Conservation (phyloP, 2,329 filamentous ascomycete species). For the Fusarium fujikuroi region DNA sequence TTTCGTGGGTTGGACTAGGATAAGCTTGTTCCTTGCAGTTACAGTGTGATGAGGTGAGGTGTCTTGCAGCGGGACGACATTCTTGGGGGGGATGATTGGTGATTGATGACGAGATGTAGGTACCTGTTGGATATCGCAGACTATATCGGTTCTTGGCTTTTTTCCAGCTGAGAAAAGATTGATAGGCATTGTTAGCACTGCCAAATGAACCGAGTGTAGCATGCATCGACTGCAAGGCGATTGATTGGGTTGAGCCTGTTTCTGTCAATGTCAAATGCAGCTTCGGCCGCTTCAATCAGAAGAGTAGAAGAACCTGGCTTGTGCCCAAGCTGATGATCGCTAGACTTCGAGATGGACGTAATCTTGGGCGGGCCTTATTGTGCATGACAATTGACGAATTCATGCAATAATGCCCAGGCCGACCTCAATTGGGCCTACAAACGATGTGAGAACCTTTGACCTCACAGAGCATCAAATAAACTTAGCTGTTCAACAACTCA, state of each 20-base stretch:
- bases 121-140: background rate
- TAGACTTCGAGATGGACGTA: fast-evolving
- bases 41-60: background rate
- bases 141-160: background rate
- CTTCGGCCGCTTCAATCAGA: background rate
- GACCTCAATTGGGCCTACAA: background rate
- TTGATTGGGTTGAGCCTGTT: background rate
- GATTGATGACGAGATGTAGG: background rate
- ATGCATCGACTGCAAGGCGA: fast-evolving
- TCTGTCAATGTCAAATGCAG: fast-evolving
- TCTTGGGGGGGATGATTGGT: background rate
- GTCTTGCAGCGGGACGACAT: background rate
- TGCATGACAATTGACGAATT: background rate
- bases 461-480: background rate
- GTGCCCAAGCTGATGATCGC: background rate
- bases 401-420: background rate
- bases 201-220: too few relatives aligned
- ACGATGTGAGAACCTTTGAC: too few relatives aligned
- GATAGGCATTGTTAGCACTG: background rate
- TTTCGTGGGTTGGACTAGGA: background rate
- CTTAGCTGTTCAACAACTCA: background rate
- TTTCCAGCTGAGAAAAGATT: background rate
- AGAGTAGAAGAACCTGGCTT: background rate
- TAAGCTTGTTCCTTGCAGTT: constrained; percentile 10
- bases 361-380: fast-evolving